These are phyloP conservation scores for Globisporangium cederbergense DNA, from an alignment of 352 stramenopile genomes.

Conservation along the genomic window DNA sequence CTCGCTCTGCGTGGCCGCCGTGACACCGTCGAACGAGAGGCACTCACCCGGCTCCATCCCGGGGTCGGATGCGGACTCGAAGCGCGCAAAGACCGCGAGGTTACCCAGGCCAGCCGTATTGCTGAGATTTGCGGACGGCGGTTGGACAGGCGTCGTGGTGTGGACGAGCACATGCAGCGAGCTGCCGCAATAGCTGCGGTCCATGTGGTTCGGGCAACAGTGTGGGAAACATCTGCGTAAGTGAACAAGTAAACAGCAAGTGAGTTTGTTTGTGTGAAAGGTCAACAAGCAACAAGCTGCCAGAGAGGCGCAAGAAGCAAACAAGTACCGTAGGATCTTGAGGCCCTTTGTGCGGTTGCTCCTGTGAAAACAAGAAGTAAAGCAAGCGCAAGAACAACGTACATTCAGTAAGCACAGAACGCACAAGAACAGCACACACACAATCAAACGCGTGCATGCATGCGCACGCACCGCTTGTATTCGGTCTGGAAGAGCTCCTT, in stretches of 20 bases:
- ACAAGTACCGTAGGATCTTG: conserved; percentile 55
- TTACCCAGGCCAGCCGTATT: conserved; percentile 17
- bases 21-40: conserved; percentile 41
- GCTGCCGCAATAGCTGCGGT: conserved; percentile 35
- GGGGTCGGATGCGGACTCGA: conserved; percentile 28
- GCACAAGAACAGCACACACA: neutral
- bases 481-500: conserved; percentile 56
- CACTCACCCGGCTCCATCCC: conserved; percentile 35
- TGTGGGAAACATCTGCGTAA: conserved; percentile 30
- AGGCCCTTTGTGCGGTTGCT: conserved; percentile 73
- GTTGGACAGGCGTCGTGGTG: neutral
- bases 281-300: conserved; percentile 1
- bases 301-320: neutral
- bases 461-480: conserved; percentile 50
- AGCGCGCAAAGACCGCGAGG: conserved; percentile 30
- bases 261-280: neutral
- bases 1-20: conserved; percentile 38
- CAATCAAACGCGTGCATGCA: neutral
- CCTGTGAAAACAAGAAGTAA: conserved; percentile 17
- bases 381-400: neutral
- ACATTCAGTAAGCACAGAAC: neutral
- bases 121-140: neutral
- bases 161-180: conserved; percentile 25
- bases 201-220: conserved; percentile 34
- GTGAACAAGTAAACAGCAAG: neutral